Base-by-base conservation (phyloP, 192 early-diverging fungal genomes). In the Coemansia sp. region DNA sequence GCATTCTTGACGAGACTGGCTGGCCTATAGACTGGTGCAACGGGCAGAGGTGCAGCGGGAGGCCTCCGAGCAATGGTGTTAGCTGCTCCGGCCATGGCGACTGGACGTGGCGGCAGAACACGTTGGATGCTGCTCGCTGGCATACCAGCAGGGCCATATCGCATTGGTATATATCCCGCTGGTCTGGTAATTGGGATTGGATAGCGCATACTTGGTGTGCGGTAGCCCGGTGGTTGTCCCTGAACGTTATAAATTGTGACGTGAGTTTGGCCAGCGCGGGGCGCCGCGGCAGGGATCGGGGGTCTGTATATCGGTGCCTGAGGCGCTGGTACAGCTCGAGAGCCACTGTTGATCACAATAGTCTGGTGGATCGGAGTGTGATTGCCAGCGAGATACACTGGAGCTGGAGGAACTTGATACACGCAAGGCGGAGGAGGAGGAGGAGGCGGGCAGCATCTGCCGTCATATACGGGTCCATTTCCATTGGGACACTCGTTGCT, bases 171-270 rank as follows among this genome's bases (percentile, higher is more conserved):
- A 21, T 61, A 68, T 8, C 37, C 37, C 8, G 29, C 12, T 19
- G 57, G 67, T 7, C 29, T 45, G 38, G 44, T 2, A 12, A 48
- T 14, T 0, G 31, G 27, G n/a, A 27, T 15, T 1, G 57, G 32
- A 29, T 61, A 48, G 57, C 31, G 42, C 27, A 41, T 36, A 34
- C 37, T 59, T 17, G 57, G 57, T 4, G 7, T 11, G 3, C 4
- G 5, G n/a, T 36, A 32, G 34, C 4, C 32, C 7, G 23, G 27
- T 15, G 19, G 0, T 36, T 36, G 34, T 19, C 67, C 67, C 41
- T 75, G 55, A 12, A 75, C 60, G 63, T 75, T 75, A 31, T 75
- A 75, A 45, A 75, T 66, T 9, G 73, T 50, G 15, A 75, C 59
- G 25, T 58, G 73, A 25, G 37, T 36, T 38, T 29, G 50, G 10